Evolutionary conservation across 345 rosid species (phyloP), one percentile per base, ranked within the genome.

Genomic region (Geranium brycei): DNA sequence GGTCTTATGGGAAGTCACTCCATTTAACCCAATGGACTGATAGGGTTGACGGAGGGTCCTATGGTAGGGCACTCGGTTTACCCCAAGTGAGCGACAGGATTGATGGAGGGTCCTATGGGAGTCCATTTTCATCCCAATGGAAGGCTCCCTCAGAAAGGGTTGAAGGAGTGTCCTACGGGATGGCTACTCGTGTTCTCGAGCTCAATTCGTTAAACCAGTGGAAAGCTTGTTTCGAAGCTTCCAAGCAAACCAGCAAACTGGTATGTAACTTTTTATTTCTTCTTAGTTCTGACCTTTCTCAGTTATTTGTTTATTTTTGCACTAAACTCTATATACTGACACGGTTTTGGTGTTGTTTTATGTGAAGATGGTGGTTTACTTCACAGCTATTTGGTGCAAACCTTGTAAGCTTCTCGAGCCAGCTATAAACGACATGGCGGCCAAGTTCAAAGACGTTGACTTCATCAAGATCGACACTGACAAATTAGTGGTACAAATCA

Each of bases 401-500:
- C 91, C 93, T 2, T 87, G 96, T 70, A 81, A 78, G 64, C 16
- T 57, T 57, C 71, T 87, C 66, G 93, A 87, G 12, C 91, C 89
- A 0, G 59, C 63, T 11, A 64, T 84, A 23, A 76, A 77, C 57
- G 88, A 82, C 51, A 72, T 79, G 16, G 89, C 93, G 3, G 83
- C 84, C 12, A 78, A 61, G 47, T 84, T 77, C 75, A 53, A 76
- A 0, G 81, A 86, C 40, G 87, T 83, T 19, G 80, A 79, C 71
- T 86, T 92, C 64, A 70, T 92, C 80, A 84, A 79, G 83, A 76
- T 89, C 51, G 95, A 87, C 62, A 84, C 84, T 5, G 98, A 92
- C 62, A 71, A 66, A 57, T 47, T 87, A 53, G 19, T 30, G 74
- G 95, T 92, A 64, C 18, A 30, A 19, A 1, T 47, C 53, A 47